These are phyloP conservation scores for Pestalotiopsis sp. DNA, from an alignment of 2,329 filamentous ascomycete genomes.

Conservation along the genomic window DNA sequence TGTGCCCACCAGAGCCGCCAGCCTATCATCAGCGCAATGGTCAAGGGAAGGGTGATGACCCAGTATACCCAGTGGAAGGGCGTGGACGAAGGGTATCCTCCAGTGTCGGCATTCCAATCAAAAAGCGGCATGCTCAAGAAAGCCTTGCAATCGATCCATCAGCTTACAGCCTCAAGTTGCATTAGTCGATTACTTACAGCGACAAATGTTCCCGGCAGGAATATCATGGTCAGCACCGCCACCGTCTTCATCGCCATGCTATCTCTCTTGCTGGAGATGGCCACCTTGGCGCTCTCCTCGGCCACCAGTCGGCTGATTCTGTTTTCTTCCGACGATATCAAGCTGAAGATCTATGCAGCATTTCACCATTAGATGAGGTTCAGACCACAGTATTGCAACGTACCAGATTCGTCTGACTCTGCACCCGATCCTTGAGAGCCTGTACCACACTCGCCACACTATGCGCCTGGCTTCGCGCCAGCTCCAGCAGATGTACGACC, in stretches of 20 bases:
- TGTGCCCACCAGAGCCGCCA: constrained; percentile 5
- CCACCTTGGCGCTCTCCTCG: constrained; percentile 24
- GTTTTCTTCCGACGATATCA: constrained; percentile 14
- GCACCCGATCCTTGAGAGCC: constrained; percentile 8
- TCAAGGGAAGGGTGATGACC: constrained; percentile 5
- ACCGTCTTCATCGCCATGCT: constrained; percentile 68
- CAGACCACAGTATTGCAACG: background rate
- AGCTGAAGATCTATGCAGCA: constrained; percentile 1
- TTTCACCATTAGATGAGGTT: background rate
- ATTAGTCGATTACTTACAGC: constrained; percentile 54
- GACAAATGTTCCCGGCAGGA: constrained; percentile 65
- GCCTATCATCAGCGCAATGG: constrained; percentile 1
- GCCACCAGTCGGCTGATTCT: constrained; percentile 1
- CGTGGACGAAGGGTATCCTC: background rate
- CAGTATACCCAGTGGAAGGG: constrained; percentile 13
- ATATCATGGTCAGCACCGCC: constrained; percentile 64
- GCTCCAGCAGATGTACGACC: background rate
- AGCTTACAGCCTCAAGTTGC: constrained; percentile 53
- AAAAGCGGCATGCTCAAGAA: constrained; percentile 6
- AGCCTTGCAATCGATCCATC: background rate
- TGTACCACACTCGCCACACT: background rate
- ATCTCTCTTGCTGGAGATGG: constrained; percentile 62
- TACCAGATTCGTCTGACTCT: constrained; percentile 8
- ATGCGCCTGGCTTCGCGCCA: background rate
- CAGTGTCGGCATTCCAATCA: constrained; percentile 9